Evolutionary conservation across 768 basidiomycete species (phyloP).

Genomic region (Auriscalpium microsporum): DNA sequence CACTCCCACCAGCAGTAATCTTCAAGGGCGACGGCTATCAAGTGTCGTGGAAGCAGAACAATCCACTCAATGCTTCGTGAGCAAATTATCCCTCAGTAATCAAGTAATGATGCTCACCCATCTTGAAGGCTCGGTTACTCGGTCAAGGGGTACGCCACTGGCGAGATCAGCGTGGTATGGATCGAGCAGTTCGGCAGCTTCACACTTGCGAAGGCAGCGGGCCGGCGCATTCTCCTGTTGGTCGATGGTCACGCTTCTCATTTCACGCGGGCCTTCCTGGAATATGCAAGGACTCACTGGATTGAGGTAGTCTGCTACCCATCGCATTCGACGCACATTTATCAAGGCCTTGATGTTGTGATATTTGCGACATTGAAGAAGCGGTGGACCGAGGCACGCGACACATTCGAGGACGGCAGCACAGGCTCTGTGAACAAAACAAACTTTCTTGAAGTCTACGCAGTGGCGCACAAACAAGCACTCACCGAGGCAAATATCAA

Average conservation of each 20-base stretch:
- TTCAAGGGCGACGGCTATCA: constrained; percentile 31
- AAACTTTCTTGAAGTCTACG: constrained; percentile 31
- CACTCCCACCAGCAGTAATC: constrained; percentile 29
- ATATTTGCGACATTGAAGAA: constrained; percentile 35
- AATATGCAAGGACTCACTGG: constrained; percentile 26
- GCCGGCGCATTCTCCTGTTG: constrained; percentile 25
- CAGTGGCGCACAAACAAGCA: constrained; percentile 17
- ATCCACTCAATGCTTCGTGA: constrained; percentile 33
- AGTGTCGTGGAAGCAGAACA: constrained; percentile 31
- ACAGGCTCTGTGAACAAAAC: constrained; percentile 14
- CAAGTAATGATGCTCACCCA: constrained; percentile 1
- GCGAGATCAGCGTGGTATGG: constrained; percentile 28
- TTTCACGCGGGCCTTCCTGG: constrained; percentile 29
- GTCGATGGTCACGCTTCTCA: constrained; percentile 43
- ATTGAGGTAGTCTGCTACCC: constrained; percentile 39
- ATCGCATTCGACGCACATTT: constrained; percentile 34
- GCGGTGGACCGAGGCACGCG: constrained; percentile 3
- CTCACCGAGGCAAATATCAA: constrained; percentile 24
- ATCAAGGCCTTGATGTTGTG: constrained; percentile 39
- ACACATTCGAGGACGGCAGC: neutral
- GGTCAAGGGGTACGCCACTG: constrained; percentile 28
- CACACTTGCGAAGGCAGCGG: constrained; percentile 28
- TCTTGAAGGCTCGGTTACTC: constrained; percentile 14
- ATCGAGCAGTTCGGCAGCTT: constrained; percentile 33
- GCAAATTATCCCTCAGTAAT: constrained; percentile 2